Base-by-base conservation (phyloP, 768 basidiomycete species). In the Psilocybe azurescens region DNA sequence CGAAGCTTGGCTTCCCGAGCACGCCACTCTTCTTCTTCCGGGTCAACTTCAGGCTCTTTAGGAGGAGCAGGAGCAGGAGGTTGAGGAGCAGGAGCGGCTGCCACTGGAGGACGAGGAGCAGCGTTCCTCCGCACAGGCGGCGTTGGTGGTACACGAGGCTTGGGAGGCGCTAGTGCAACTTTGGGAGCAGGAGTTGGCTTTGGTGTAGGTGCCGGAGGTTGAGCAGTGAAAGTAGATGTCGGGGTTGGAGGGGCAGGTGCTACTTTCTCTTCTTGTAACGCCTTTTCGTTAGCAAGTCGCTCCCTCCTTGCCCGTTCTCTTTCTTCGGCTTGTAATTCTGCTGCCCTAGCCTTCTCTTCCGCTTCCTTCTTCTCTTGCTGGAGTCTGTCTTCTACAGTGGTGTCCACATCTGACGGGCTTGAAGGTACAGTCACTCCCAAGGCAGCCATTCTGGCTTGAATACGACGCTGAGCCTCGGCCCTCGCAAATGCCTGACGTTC, bases 351-450 rank as follows among this genome's bases (percentile, higher is more conserved):
- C 73, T 92, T 94, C 72, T 94, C 92, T 65, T 95, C 95, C 0
- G 96, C 96, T 71, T 97, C 97, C 71, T 85, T 88, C 80, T 90
- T 92, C 70, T 99, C 97, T 67, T 88, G 82, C 39, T 86, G 88
- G 5, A 99, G 82, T 9, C 96, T 80, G 65, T 95, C 92, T 71
- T 94, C 91, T 2, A 97, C 94, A 56, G 81, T 84, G 6, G 85
- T 89, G 73, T 97, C 96, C 9, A 95, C 79, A 11, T 81, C 74
- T 1, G 70, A 66, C 6, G 86, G 73, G 30, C 84, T 75, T 13
- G 83, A 66, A 0, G 80, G 75, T 1, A 84, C 73, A 13, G 82
- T 81, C 16, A 97, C 84, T 5, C 97, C 97, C 9, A 98, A 83
- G 0, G 90, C 90, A 41, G 87, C 86, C 82, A 90, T 94, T 33